Conservation (phyloP, 768 basidiomycete genomes). For the Infundibulicybe gibba region DNA sequence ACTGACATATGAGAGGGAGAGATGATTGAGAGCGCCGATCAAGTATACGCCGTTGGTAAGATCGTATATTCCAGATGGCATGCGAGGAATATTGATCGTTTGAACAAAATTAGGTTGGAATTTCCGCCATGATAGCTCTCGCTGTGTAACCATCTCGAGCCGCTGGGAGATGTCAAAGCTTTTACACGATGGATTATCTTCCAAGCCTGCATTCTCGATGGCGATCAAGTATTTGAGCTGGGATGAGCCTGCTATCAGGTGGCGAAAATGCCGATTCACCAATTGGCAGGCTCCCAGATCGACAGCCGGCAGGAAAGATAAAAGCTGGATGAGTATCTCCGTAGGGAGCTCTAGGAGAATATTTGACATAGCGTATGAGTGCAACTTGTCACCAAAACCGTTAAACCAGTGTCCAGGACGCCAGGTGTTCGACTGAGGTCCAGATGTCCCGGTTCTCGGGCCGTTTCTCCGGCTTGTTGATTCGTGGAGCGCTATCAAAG, state of each 20-base stretch:
- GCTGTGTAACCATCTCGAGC: constrained; percentile 14
- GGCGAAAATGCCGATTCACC: constrained; percentile 16
- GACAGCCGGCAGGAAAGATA: constrained; percentile 18
- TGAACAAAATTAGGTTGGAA: constrained; percentile 17
- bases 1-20: constrained; percentile 24
- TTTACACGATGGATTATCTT: constrained; percentile 25
- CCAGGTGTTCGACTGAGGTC: too few relatives aligned
- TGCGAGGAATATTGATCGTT: constrained; percentile 18
- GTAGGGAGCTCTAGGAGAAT: constrained; percentile 21
- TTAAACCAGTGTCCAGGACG: too few relatives aligned
- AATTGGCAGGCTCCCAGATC: constrained; percentile 20
- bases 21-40: constrained; percentile 24
- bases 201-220: constrained; percentile 17
- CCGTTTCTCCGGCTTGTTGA: too few relatives aligned
- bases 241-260: constrained; percentile 20
- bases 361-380: background rate
- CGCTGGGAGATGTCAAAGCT: constrained; percentile 15
- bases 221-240: constrained; percentile 28
- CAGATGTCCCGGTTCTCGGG: too few relatives aligned
- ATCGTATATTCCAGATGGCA: constrained; percentile 37
- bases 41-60: constrained; percentile 37
- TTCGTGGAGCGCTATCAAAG: too few relatives aligned
- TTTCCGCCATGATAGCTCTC: constrained; percentile 24
- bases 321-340: constrained; percentile 26
- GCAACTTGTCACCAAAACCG: too few relatives aligned